These are phyloP conservation scores for Raffaelea albimanens DNA, from an alignment of 2,329 filamentous ascomycete genomes.

Conservation along the genomic window DNA sequence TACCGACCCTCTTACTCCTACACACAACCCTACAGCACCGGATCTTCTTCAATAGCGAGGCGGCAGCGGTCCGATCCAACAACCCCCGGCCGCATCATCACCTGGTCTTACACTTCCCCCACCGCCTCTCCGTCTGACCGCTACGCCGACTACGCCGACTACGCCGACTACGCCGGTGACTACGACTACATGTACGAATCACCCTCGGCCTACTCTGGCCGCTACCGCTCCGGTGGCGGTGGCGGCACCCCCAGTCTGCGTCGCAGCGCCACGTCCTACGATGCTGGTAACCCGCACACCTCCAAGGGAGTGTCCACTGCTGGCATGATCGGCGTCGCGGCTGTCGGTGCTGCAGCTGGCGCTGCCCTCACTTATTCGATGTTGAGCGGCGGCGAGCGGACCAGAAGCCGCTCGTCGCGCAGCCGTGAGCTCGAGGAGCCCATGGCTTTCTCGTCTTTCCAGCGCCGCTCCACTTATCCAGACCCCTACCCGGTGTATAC, in stretches of 20 bases:
- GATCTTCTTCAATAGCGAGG: conserved; percentile 22
- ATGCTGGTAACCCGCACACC: conserved; percentile 15
- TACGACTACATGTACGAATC: background rate
- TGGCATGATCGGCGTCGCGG: conserved; percentile 43
- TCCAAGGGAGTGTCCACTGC: conserved; percentile 44
- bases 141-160: conserved; percentile 5
- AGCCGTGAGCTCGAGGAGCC: conserved; percentile 30
- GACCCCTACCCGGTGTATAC: conserved; percentile 19
- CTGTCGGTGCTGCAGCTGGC: conserved; percentile 61
- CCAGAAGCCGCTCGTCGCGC: conserved; percentile 17
- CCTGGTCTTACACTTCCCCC: background rate
- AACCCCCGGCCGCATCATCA: conserved; percentile 26
- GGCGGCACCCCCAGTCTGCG: conserved; percentile 5
- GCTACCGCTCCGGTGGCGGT: conserved; percentile 1
- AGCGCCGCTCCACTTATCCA: conserved; percentile 37
- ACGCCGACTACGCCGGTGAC: conserved; percentile 5
- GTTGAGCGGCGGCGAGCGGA: conserved; percentile 26
- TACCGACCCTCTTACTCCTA: conserved; percentile 32
- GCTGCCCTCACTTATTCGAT: conserved; percentile 68
- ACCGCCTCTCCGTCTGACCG: background rate
- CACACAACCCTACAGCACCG: conserved; percentile 25
- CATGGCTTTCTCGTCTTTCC: conserved; percentile 24
- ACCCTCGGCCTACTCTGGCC: background rate
- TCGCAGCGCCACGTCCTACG: conserved; percentile 12
- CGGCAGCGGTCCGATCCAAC: conserved; percentile 16